Percentiles rank a stretch among this genome's conserved stretches.
phyloP scores from a whole-genome alignment of 2,329 filamentous ascomycete genomes.

The Beauveria scarabaeidicola region DNA sequence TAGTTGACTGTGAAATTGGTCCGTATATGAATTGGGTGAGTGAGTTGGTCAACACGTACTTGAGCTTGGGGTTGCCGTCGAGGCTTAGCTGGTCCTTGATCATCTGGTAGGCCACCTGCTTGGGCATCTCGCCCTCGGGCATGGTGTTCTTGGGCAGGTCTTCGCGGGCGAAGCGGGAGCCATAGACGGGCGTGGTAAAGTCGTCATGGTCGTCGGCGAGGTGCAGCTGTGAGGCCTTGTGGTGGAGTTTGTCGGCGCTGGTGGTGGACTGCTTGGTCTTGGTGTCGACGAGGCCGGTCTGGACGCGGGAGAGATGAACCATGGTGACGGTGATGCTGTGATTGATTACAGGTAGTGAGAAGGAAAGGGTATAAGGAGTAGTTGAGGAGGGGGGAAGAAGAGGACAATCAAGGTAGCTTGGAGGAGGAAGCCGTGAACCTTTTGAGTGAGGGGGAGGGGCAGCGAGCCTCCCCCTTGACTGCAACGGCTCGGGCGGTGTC shows the following conservation, averaged over 20 bases:
- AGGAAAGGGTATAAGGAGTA: not conserved
- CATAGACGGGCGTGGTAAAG: conserved; percentile 77
- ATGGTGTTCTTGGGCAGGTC: conserved; percentile 80
- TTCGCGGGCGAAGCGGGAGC: conserved; percentile 70
- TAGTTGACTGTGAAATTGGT: not conserved
- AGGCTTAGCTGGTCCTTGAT: conserved; percentile 91
- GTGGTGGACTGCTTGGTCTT: not conserved
- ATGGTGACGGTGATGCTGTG: not conserved
- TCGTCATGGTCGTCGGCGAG: conserved; percentile 44
- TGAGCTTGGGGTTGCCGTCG: conserved; percentile 84
- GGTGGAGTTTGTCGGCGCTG: conserved; percentile 22
- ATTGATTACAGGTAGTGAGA: not conserved
- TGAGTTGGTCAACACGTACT: conserved; percentile 35
- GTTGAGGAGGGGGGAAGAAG: not conserved
- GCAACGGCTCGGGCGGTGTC: no score
- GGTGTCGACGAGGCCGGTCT: not conserved
- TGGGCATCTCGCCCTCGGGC: conserved; percentile 84
- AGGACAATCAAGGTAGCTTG: not conserved
- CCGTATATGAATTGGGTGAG: no score
- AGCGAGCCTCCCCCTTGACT: not conserved
- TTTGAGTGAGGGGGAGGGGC: not conserved
- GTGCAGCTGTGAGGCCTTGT: conserved; percentile 35
- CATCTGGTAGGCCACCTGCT: conserved; percentile 88
- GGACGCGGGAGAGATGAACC: conserved; percentile 10
- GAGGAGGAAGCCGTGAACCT: not conserved